Evolutionary conservation across 2,329 filamentous ascomycete species (phyloP).

Genomic region (Calonectria pseudoturangicola): DNA sequence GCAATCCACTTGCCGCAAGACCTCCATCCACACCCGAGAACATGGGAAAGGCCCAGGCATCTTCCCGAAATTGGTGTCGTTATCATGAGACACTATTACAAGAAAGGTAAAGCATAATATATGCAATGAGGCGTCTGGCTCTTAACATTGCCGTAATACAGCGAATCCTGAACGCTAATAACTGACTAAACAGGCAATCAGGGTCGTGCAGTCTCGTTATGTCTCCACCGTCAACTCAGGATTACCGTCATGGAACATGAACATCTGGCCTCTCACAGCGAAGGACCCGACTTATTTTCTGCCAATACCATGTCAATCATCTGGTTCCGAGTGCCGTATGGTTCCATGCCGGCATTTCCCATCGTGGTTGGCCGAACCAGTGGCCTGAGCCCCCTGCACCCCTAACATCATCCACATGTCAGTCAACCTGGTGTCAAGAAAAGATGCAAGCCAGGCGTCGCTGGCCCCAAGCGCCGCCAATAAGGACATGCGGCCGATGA

Average conservation of each 20-base stretch:
- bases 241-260: neutral
- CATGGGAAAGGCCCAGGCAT: neutral
- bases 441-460: constrained; percentile 31
- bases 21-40: neutral
- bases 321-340: constrained; percentile 5
- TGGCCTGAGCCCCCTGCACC: constrained; percentile 51
- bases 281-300: constrained; percentile 20
- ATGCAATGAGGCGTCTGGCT: neutral
- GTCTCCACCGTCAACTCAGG: constrained; percentile 7
- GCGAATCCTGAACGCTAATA: constrained; percentile 4
- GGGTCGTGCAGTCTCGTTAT: neutral
- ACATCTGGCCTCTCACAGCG: neutral
- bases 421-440: constrained; percentile 44
- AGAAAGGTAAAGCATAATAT: constrained; percentile 17
- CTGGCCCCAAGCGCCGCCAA: constrained; percentile 37
- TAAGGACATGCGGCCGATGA: constrained; percentile 29
- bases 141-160: constrained; percentile 17
- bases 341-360: constrained; percentile 32
- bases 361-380: constrained; percentile 47
- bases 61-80: neutral
- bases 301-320: constrained; percentile 2
- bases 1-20: too few relatives aligned
- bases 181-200: constrained; percentile 1
- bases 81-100: neutral
- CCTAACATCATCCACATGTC: constrained; percentile 39